Conservation (phyloP, 2,329 filamentous ascomycete genomes). For the Fusarium robinianum region DNA sequence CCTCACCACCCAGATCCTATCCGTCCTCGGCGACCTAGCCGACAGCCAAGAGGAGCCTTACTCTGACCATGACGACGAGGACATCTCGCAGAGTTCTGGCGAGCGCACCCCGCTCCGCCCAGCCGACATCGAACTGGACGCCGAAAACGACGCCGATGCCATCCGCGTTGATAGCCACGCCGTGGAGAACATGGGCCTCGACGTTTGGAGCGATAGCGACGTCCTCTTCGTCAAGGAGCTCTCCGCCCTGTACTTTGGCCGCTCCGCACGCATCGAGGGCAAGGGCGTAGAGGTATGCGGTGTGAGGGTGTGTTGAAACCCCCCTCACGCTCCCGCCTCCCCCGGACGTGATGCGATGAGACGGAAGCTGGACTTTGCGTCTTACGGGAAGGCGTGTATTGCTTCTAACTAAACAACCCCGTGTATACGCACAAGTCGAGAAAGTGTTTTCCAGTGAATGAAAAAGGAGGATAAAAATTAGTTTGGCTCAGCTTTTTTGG, state of each 20-base stretch:
- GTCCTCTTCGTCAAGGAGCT: constrained; percentile 69
- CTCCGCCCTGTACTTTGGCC: constrained; percentile 67
- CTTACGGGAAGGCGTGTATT: too few species aligned
- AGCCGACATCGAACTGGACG: constrained; percentile 28
- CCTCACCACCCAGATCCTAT: constrained; percentile 68
- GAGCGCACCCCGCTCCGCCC: constrained; percentile 37
- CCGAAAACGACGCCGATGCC: constrained; percentile 44
- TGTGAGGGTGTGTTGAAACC: constrained; percentile 61
- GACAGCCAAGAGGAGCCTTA: constrained; percentile 52
- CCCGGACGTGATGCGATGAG: constrained; percentile 16
- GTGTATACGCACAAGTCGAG: too few species aligned
- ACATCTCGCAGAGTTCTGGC: constrained; percentile 38
- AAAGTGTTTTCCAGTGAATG: too few species aligned
- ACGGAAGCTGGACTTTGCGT: constrained; percentile 36
- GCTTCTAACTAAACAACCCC: too few species aligned
- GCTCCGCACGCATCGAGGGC: constrained; percentile 65
- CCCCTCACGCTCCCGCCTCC: constrained; percentile 3
- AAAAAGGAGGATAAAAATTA: too few species aligned
- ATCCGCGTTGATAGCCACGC: constrained; percentile 67
- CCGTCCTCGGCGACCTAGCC: constrained; percentile 65
- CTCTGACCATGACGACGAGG: constrained; percentile 43
- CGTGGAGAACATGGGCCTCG: constrained; percentile 73
- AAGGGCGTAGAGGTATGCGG: constrained; percentile 77
- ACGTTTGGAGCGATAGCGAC: constrained; percentile 75
- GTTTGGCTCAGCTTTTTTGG: too few species aligned